Conservation (phyloP, 208 protist genomes). For the Wallacemonas collosoma region DNA sequence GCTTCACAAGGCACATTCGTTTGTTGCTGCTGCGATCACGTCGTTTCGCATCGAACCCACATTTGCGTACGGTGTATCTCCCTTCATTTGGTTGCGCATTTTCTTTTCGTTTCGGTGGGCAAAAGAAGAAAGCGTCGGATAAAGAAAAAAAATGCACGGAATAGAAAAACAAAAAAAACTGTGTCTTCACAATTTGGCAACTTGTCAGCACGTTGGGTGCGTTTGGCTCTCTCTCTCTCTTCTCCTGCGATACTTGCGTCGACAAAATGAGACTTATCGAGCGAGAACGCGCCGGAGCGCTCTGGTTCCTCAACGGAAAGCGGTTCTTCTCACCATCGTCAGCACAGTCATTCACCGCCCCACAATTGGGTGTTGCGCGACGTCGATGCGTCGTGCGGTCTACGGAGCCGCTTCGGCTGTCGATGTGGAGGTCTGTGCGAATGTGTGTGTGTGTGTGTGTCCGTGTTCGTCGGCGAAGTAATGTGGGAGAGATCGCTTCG, state of each 20-base stretch:
- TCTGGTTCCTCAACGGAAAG: too few relatives aligned
- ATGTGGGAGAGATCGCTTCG: neutral
- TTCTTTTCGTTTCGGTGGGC: neutral
- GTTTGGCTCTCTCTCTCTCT: neutral
- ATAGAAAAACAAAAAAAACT: conserved; percentile 10
- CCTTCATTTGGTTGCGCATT: too few relatives aligned
- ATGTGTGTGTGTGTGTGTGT: conserved; percentile 9
- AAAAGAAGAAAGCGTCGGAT: conserved; percentile 10
- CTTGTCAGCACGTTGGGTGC: neutral
- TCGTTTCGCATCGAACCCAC: too few relatives aligned
- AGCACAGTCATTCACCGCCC: neutral
- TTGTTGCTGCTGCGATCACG: too few relatives aligned
- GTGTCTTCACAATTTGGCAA: neutral
- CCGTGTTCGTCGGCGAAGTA: neutral
- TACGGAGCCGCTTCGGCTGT: neutral
- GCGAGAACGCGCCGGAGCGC: too few relatives aligned
- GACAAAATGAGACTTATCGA: neutral
- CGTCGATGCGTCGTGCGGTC: neutral
- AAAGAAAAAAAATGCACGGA: neutral
- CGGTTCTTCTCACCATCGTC: too few relatives aligned
- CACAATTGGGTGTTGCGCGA: neutral
- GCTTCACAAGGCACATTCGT: too few relatives aligned
- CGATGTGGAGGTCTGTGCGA: neutral
- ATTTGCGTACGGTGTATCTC: too few relatives aligned
- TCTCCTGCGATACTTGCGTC: neutral